Conservation (phyloP, 2,329 filamentous ascomycete genomes). For the Apiospora sp. region DNA sequence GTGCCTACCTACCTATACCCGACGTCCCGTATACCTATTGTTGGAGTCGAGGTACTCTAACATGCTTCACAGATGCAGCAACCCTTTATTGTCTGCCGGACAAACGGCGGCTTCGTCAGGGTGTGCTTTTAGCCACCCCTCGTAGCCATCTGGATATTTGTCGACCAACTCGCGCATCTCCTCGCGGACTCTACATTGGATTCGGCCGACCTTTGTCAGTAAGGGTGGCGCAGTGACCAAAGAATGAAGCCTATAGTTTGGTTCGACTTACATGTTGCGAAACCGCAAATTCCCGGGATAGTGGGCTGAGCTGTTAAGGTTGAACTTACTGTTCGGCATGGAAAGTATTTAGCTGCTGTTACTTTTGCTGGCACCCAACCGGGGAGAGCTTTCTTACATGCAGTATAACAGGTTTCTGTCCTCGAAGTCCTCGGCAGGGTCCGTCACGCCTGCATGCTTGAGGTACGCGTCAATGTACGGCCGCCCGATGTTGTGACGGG, state of each 20-base stretch:
- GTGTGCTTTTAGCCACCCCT: neutral
- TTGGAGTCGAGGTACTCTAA: neutral
- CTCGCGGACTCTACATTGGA: neutral
- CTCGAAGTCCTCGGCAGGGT: constrained; percentile 34
- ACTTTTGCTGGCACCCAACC: neutral
- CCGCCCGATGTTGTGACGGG: neutral
- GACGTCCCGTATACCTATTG: constrained; percentile 23
- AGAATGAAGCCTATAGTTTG: neutral
- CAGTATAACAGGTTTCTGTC: constrained; percentile 33
- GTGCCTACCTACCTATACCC: neutral
- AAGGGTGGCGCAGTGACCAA: neutral
- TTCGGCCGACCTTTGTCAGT: neutral
- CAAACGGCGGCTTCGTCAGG: neutral
- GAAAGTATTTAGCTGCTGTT: neutral
- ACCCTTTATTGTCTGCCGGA: neutral
- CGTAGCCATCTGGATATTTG: neutral
- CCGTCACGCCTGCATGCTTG: constrained; percentile 27
- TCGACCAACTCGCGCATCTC: neutral
- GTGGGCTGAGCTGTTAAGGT: constrained; percentile 19
- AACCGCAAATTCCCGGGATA: constrained; percentile 24
- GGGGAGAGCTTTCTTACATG: constrained; percentile 23
- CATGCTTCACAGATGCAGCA: neutral
- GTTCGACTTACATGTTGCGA: constrained; percentile 1
- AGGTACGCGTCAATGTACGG: constrained; percentile 23
- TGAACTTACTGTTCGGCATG: constrained; percentile 4